phyloP scores from a whole-genome alignment of 2,329 filamentous ascomycete genomes.

The Pseudofabraea citricarpa region DNA sequence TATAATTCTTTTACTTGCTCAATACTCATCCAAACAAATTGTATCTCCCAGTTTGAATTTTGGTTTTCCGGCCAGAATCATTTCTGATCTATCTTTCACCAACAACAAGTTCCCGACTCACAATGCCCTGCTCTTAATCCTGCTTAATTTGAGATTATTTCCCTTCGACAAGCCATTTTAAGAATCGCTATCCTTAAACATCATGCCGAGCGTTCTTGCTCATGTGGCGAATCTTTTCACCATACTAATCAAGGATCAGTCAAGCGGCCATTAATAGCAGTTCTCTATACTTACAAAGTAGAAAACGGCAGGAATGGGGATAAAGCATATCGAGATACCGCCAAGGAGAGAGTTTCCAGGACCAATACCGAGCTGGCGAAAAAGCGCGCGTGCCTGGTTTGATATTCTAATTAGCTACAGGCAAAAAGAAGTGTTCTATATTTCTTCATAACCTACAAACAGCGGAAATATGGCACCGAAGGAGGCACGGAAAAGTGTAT shows the following conservation, averaged over 20 bases:
- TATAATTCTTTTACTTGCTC: no score
- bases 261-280: neutral
- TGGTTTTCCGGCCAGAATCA: no score
- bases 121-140: no score
- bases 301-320: slow-evolving; percentile 1
- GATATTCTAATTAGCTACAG: slow-evolving; percentile 51
- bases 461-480: slow-evolving; percentile 25
- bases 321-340: slow-evolving; percentile 29
- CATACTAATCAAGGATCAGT: slow-evolving; percentile 2
- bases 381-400: slow-evolving; percentile 56
- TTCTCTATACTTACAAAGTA: slow-evolving; percentile 2
- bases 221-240: slow-evolving; percentile 1
- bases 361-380: slow-evolving; percentile 50
- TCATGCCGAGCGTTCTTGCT: slow-evolving; percentile 3
- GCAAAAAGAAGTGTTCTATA: no score
- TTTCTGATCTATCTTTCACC: no score
- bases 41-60: no score
- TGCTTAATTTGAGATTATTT: no score
- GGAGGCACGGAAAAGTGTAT: slow-evolving; percentile 50
- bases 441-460: slow-evolving; percentile 4
- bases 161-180: no score
- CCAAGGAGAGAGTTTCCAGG: slow-evolving; percentile 50
- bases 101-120: no score
- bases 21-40: no score
- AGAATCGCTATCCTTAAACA: slow-evolving; percentile 1